These are phyloP conservation scores for Tolypocladium endophyticum DNA, from an alignment of 2,329 filamentous ascomycete genomes.

Conservation along the genomic window DNA sequence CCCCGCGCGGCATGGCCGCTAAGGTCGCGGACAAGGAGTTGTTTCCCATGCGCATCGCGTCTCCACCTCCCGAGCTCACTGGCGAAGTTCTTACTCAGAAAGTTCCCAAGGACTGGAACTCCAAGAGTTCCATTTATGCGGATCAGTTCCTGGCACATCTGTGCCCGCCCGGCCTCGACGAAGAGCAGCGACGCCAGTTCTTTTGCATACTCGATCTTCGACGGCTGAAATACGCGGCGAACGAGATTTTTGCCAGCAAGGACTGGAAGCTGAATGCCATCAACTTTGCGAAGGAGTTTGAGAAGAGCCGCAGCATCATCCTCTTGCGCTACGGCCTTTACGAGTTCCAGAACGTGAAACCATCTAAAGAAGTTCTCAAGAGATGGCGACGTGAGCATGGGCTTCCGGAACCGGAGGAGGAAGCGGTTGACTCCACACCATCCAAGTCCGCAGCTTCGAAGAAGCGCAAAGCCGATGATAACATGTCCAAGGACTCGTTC, in stretches of 20 bases:
- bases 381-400: constrained; percentile 48
- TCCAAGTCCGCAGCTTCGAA: constrained; percentile 20
- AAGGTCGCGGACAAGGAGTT: constrained; percentile 39
- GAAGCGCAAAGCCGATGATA: constrained; percentile 49
- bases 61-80: constrained; percentile 43
- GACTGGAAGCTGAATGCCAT: constrained; percentile 53
- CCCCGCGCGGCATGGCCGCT: constrained; percentile 37
- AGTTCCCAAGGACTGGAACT: constrained; percentile 40
- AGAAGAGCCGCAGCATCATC: constrained; percentile 52
- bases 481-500: constrained; percentile 28
- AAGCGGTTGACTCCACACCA: constrained; percentile 21
- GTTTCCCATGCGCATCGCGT: constrained; percentile 48
- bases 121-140: constrained; percentile 46
- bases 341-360: constrained; percentile 52
- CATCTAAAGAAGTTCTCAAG: constrained; percentile 45
- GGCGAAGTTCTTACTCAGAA: constrained; percentile 43
- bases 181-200: constrained; percentile 50
- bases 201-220: constrained; percentile 53
- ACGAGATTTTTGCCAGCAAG: constrained; percentile 50
- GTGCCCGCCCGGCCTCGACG: constrained; percentile 46
- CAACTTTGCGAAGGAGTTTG: constrained; percentile 54
- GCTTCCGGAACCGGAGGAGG: constrained; percentile 38
- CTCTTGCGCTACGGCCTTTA: constrained; percentile 52
- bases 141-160: constrained; percentile 48
- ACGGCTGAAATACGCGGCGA: constrained; percentile 49